Conservation (phyloP, 1,284 basidiomycete genomes). For the Heliocybe sulcata region DNA sequence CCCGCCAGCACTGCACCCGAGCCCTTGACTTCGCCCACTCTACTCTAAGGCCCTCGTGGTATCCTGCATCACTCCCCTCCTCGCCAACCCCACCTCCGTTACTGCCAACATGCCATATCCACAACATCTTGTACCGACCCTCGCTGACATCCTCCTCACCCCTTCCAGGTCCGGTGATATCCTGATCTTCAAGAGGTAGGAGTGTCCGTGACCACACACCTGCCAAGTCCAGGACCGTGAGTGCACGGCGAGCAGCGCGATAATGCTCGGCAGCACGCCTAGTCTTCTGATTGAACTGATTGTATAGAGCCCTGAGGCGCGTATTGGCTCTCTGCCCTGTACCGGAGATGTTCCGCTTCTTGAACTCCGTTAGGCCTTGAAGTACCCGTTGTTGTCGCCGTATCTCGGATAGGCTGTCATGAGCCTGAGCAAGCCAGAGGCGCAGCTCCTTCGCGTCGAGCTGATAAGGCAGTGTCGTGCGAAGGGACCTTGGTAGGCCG, state of each 20-base stretch:
- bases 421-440: constrained; percentile 8
- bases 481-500: not conserved
- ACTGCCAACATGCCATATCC: constrained; percentile 9
- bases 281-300: constrained; percentile 2
- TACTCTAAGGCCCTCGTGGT: constrained; percentile 5
- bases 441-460: constrained; percentile 18
- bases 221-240: constrained; percentile 7
- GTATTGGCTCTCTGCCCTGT: constrained; percentile 9
- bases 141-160: no score
- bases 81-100: not conserved
- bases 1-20: constrained; percentile 9
- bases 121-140: constrained; percentile 4
- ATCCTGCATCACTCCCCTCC: not conserved
- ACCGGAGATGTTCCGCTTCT: constrained; percentile 5
- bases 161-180: no score
- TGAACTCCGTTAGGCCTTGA: not conserved
- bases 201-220: no score
- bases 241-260: constrained; percentile 4
- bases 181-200: constrained; percentile 6
- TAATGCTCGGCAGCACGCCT: constrained; percentile 4
- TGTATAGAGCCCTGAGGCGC: constrained; percentile 5
- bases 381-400: constrained; percentile 5
- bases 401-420: constrained; percentile 9
- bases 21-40: constrained; percentile 12
- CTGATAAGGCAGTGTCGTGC: not conserved